Evolutionary conservation across 2,329 filamentous ascomycete species (phyloP), one percentile per base, ranked within the genome.

Genomic region (Alternaria brassicicola): DNA sequence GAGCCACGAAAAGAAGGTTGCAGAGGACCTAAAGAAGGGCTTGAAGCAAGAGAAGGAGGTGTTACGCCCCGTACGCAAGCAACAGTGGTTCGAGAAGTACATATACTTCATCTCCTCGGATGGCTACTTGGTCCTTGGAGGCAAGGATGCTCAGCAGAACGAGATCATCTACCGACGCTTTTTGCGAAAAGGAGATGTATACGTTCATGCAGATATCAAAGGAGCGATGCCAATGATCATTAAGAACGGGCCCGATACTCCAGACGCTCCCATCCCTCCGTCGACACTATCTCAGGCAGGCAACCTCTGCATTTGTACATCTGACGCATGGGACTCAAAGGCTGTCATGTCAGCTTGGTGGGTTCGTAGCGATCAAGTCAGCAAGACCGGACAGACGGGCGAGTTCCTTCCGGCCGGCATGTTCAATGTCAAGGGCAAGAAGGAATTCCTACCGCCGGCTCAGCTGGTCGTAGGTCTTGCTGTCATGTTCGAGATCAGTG

Each of bases 51-150:
- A 98, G 78, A 97, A 97, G 76, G 89, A 92, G 19, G 82, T 96
- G 2, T 80, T 98, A 9, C 88, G 93, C 43, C 92, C 90, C 0
- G 89, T 97, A 8, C 86, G 95, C 55, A 90, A 88, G 70, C 89
- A 89, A 65, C 86, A 93, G 69, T 99, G 95, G 95, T 99, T 97
- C 67, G 95, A 99, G 72, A 99, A 99, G 78, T 99, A 97, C 70
- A 82, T 88, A 26, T 98, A 92, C 85, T 99, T 99, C 79, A 86
- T 98, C 67, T 97, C 93, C 0, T 96, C 93, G 0, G 95, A 99
- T 72, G 93, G 94, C 4, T 97, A 98, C 74, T 84, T 99, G 6
- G 91, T 98, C 0, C 84, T 99, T 15, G 94, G 88, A 42, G 94
- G 93, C 15, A 92, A 92, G 61, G 95, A 99, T 79, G 85, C 88